phyloP scores from a whole-genome alignment of 768 basidiomycete species.

The Rhizopogon sp. region DNA sequence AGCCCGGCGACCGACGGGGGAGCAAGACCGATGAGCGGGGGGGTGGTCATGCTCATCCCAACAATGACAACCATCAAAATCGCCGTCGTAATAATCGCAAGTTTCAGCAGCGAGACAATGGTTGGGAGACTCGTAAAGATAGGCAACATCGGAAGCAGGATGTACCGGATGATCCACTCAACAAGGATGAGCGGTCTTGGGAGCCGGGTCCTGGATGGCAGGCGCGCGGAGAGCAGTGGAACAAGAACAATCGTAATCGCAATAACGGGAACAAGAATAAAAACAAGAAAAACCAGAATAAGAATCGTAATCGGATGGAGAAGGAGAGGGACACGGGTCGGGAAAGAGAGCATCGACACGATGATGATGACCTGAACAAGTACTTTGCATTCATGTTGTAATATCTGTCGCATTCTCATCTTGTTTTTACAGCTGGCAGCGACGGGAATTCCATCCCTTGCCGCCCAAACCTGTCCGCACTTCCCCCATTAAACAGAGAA shows the following conservation, averaged over 20 bases:
- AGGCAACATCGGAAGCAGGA: constrained; percentile 24
- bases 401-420: constrained; percentile 7
- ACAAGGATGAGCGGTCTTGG: constrained; percentile 57
- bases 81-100: constrained; percentile 19
- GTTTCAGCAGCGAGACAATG: constrained; percentile 28
- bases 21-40: constrained; percentile 34
- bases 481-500: constrained; percentile 34
- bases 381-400: constrained; percentile 25
- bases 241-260: constrained; percentile 33
- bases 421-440: constrained; percentile 52
- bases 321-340: constrained; percentile 22
- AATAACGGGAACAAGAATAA: constrained; percentile 34
- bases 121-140: constrained; percentile 49
- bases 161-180: constrained; percentile 6
- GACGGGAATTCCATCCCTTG: constrained; percentile 44
- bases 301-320: constrained; percentile 27
- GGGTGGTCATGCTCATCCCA: constrained; percentile 10
- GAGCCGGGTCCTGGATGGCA: constrained; percentile 72
- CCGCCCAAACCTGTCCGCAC: constrained; percentile 34
- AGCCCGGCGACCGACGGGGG: constrained; percentile 36
- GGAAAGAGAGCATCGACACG: constrained; percentile 40
- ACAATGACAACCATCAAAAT: constrained; percentile 29
- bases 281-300: constrained; percentile 30
- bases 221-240: constrained; percentile 30
- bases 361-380: constrained; percentile 70